Percentiles rank a stretch among this genome's conserved stretches.
phyloP scores from a whole-genome alignment of 139 green algal species.

The Auxenochlorella pyrenoidosa region DNA sequence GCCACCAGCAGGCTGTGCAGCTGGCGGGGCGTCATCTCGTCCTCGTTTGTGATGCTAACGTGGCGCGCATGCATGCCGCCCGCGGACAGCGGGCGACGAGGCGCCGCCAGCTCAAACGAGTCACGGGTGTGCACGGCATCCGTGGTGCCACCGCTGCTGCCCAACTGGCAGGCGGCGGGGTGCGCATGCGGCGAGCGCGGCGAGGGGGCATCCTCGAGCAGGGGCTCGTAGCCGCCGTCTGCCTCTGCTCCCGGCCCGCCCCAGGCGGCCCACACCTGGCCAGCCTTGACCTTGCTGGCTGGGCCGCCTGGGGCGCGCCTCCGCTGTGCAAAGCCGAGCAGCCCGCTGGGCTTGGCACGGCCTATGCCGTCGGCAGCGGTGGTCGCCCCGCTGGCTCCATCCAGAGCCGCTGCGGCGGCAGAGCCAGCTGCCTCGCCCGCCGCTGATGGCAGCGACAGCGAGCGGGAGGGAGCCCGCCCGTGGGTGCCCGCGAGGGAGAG shows the following conservation, averaged over 20 bases:
- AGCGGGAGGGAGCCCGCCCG: not conserved
- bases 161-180: not conserved
- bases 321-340: not conserved
- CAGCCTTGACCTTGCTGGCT: not conserved
- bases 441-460: not conserved
- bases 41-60: not conserved
- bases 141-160: not conserved
- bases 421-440: not conserved
- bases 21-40: not conserved
- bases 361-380: not conserved
- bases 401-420: not conserved
- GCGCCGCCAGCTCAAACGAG: not conserved
- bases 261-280: conserved; percentile 13
- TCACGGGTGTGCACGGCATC: not conserved
- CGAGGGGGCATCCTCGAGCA: not conserved
- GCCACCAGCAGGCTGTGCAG: conserved; percentile 29
- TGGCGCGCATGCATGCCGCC: not conserved
- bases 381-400: not conserved
- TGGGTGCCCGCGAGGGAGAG: not conserved
- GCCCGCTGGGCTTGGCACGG: not conserved
- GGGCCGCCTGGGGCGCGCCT: not conserved
- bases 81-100: not conserved
- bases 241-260: not conserved
- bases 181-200: not conserved
- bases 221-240: not conserved